Base-by-base conservation (phyloP, 495 filamentous ascomycete genomes). In the Pseudotulostoma volvatum region DNA sequence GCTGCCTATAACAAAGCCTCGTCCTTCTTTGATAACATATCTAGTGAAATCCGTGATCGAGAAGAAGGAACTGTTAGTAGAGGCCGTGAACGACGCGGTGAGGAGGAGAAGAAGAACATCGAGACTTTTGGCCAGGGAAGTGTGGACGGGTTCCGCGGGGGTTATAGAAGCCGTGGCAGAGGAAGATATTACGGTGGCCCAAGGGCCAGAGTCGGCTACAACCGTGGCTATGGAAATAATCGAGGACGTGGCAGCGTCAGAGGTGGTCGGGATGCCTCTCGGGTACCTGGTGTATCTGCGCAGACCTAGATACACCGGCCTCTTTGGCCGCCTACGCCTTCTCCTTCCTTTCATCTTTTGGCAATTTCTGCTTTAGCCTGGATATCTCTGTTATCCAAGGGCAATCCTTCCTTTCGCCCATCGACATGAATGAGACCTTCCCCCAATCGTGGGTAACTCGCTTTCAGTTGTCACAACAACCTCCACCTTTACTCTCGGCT, bases 101-200 rank as follows among this genome's bases (percentile, higher is more conserved):
- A 95, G 54, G 90, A 99, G 54, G 78, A 85, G 46, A 85, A 80
- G 59, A 83, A 84, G 57, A 99, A 99, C 53, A 75, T 99, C 42
- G 90, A 99, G 61, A 99, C 90, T 0, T 99, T 99, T 48, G 90
- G 90, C n/a, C 84, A 93, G 57, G 86, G 88, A 32, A 94, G 84
- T 47, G 88, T 99, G 13, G 90, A 99, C 50, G 75, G 80, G 4
- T 86, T 81, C 49, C 74, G 83, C 9, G 78, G 81, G 39, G 80
- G 75, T 39, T 83, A 73, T 51, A 58, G 73, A 28, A 76, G 79
- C 13, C 71, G 81, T 31, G 77, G 79, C 15, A 67, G 79, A 36
- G 77, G 79, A 18, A 71, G 77, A 52, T 77, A 79, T 18, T 56
- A 56, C 39, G 59, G 66, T 17, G 44, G 59, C 9, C 50, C 48